Evolutionary conservation across 2,329 filamentous ascomycete species (phyloP), one percentile per base, ranked within the genome.

Genomic region (Ophiosphaerella narmari): DNA sequence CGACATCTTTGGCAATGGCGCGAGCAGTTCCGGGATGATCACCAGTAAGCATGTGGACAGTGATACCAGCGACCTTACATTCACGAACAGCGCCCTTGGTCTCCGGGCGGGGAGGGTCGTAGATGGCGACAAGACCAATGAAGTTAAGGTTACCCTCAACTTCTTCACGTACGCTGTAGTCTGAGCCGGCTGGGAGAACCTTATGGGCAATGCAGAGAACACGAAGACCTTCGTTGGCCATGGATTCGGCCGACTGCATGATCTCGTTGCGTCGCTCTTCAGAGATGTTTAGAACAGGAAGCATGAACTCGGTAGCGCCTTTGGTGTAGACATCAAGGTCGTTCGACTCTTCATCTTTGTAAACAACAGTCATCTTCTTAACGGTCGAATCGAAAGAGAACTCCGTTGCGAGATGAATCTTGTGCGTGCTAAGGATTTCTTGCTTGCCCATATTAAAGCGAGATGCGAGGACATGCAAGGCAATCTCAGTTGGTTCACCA

Each of bases 41-140:
- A 37, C 77, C 77, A 34, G 77, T 79, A 24, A 79, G 68, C 77
- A 79, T 79, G 55, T 79, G 77, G 1, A 79, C 76, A 0, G 73
- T 75, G 39, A 79, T 78, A n/a, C 77, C 77, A 36, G 77, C 76
- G 35, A 71, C 63, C 49, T 77, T 75, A 32, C 76, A 78, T 47
- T 75, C 70, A 23, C 68, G 68, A 40, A 79, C 77, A 13, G 77
- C 75, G 32, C 68, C 81, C 18, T 86, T 88, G 0, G 91, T 91
- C 74, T 95, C 91, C 2, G 85, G 83, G 1, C 91, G 89, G 47
- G 90, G 91, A 3, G 91, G 91, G 60, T 96, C 91, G 67, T 94
- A 93, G 55, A 96, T 87, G 48, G 90, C 91, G 41, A 89, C 86
- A 8, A 96, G 81, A n/a, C 91, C 92, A 12, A 90, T 82, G 54